phyloP scores from a whole-genome alignment of 257 asterid genomes.

The Parsonsia alboflavescens region DNA sequence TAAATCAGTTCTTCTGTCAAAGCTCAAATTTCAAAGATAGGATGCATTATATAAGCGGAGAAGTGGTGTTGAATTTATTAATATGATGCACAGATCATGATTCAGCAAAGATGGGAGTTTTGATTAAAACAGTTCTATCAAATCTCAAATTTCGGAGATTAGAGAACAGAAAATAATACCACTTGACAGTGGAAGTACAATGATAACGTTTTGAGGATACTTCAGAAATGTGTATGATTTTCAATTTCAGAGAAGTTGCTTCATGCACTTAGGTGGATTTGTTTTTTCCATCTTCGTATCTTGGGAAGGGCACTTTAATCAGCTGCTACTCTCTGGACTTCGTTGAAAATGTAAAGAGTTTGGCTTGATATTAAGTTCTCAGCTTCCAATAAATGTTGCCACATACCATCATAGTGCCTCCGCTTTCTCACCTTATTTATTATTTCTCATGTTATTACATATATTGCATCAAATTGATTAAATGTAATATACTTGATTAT shows the following conservation, averaged over 20 bases:
- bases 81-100: background rate
- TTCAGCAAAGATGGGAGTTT: background rate
- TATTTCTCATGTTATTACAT: background rate
- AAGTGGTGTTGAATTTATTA: background rate
- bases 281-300: background rate
- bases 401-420: background rate
- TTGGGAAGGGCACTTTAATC: too few species aligned
- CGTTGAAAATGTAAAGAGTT: background rate
- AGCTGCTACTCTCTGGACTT: too few species aligned
- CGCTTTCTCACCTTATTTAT: background rate
- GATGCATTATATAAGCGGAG: background rate
- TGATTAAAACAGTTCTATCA: background rate
- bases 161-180: background rate
- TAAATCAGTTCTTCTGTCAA: background rate
- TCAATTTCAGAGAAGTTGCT: background rate
- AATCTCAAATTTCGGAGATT: background rate
- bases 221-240: background rate
- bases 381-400: background rate
- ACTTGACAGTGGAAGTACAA: background rate
- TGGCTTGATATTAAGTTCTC: background rate
- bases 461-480: background rate
- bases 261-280: background rate
- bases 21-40: background rate
- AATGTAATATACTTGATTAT: slow-evolving; percentile 9
- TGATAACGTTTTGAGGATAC: background rate